phyloP scores from a whole-genome alignment of 2,329 filamentous ascomycete genomes.

The Tolypocladium endophyticum region DNA sequence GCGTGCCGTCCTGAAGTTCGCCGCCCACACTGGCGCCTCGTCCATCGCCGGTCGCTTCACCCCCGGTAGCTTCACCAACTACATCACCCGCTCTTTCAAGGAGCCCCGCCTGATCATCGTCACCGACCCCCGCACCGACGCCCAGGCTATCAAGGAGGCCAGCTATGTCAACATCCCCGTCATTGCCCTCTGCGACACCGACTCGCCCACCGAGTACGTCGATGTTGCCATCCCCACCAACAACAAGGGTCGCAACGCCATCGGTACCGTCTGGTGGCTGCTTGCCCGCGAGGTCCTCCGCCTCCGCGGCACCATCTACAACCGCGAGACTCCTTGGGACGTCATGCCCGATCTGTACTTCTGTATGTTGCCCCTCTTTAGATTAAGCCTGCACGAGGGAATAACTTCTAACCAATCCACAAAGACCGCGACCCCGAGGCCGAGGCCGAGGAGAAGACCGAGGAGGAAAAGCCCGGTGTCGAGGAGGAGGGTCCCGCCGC shows the following conservation, averaged over 20 bases:
- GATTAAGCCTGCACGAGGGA: neutral
- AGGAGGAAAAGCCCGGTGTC: slow-evolving; percentile 83
- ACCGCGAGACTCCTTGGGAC: slow-evolving; percentile 95
- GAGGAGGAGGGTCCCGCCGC: slow-evolving; percentile 76
- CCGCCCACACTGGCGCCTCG: slow-evolving; percentile 92
- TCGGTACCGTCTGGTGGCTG: slow-evolving; percentile 99
- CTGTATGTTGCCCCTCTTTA: slow-evolving; percentile 44
- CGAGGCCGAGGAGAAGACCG: slow-evolving; percentile 96
- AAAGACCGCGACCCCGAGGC: slow-evolving; percentile 94
- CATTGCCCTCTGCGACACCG: slow-evolving; percentile 97
- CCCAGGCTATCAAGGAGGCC: slow-evolving; percentile 99
- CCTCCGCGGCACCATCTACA: slow-evolving; percentile 91
- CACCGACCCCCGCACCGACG: slow-evolving; percentile 98
- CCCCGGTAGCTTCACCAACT: slow-evolving; percentile 99
- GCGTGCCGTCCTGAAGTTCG: slow-evolving; percentile 99
- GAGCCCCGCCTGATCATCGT: slow-evolving; percentile 99
- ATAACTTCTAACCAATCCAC: slow-evolving; percentile 7
- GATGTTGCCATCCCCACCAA: slow-evolving; percentile 99
- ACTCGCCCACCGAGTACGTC: slow-evolving; percentile 99
- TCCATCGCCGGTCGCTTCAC: slow-evolving; percentile 99
- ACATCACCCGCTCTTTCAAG: slow-evolving; percentile 99
- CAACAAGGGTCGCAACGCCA: slow-evolving; percentile 99
- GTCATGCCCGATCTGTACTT: slow-evolving; percentile 99
- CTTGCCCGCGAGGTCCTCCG: slow-evolving; percentile 98
- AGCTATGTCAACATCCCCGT: slow-evolving; percentile 99